phyloP scores from a whole-genome alignment of 352 stramenopile species.

The Globisporangium heterothallicum region DNA sequence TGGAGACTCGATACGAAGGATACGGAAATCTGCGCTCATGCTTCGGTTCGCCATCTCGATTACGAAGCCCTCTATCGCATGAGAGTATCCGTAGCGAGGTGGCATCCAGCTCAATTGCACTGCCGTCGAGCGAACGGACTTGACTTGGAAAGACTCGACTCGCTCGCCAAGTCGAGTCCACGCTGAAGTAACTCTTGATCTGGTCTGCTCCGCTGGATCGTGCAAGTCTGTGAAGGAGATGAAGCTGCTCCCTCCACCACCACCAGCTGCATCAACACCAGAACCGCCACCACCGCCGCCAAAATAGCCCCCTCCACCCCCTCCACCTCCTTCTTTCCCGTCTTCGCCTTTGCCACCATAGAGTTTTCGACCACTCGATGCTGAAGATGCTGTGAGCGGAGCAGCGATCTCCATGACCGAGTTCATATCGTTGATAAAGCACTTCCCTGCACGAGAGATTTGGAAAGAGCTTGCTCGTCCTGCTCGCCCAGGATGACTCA shows the following conservation, averaged over 20 bases:
- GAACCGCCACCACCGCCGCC: slow-evolving; percentile 65
- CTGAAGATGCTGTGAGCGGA: slow-evolving; percentile 20
- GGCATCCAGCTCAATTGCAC: slow-evolving; percentile 34
- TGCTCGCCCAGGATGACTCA: slow-evolving; percentile 19
- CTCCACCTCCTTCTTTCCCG: slow-evolving; percentile 71
- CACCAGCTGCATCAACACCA: slow-evolving; percentile 53
- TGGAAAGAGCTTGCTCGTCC: slow-evolving; percentile 42
- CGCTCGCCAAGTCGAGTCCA: slow-evolving; percentile 17
- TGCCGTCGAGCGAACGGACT: slow-evolving; percentile 24
- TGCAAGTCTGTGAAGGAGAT: slow-evolving; percentile 21
- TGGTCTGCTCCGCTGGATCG: slow-evolving; percentile 13
- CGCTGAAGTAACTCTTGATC: slow-evolving; percentile 7
- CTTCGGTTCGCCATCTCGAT: slow-evolving; percentile 61
- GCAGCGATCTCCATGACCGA: slow-evolving; percentile 27
- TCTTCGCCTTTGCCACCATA: slow-evolving; percentile 62
- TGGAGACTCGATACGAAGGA: slow-evolving; percentile 26
- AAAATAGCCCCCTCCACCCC: slow-evolving; percentile 68
- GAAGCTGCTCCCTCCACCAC: slow-evolving; percentile 61
- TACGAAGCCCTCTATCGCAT: slow-evolving; percentile 38
- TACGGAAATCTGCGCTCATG: slow-evolving; percentile 49
- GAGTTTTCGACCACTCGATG: slow-evolving; percentile 31
- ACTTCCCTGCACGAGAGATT: slow-evolving; percentile 36
- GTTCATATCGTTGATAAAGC: slow-evolving; percentile 21
- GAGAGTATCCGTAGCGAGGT: slow-evolving; percentile 32
- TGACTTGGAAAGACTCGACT: slow-evolving; percentile 19